Percentiles rank a stretch among this genome's conserved stretches.
Evolutionary conservation across 2,329 filamentous ascomycete species (phyloP).

Genomic region (Didymellaceae sp.): DNA sequence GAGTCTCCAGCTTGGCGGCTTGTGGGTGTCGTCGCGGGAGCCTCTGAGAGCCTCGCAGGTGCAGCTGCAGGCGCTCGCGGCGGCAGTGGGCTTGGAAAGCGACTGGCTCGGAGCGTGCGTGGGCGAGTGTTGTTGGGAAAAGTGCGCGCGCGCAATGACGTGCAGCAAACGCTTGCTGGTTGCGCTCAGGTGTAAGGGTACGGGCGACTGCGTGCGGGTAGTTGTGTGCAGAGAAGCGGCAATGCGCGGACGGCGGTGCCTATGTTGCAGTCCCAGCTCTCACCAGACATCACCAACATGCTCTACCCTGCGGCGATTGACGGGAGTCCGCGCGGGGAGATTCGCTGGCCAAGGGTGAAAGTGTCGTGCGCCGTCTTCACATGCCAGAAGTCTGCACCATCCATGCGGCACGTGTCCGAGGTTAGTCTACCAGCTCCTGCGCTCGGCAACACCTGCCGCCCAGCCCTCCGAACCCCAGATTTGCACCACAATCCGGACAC

Average conservation of each 20-base stretch:
- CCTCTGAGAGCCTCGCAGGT: no score
- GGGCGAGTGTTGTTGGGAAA: constrained; percentile 10
- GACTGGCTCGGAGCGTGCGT: background rate
- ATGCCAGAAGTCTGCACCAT: constrained; percentile 7
- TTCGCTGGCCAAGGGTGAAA: background rate
- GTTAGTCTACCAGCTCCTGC: no score
- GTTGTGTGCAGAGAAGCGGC: constrained; percentile 1
- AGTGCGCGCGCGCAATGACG: constrained; percentile 24
- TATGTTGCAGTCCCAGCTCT: constrained; percentile 20
- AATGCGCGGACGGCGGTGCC: constrained; percentile 13
- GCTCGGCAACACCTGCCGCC: constrained; percentile 6
- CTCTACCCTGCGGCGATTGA: constrained; percentile 9
- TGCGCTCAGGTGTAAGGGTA: background rate
- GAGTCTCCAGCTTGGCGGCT: constrained; percentile 39
- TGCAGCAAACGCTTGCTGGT: constrained; percentile 1
- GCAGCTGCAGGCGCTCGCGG: no score
- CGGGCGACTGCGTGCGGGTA: constrained; percentile 1
- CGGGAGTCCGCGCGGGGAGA: background rate
- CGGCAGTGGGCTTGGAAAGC: no score
- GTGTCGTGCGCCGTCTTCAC: constrained; percentile 10
- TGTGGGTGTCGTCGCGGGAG: background rate
- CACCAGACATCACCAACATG: constrained; percentile 19
- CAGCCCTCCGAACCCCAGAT: constrained; percentile 7
- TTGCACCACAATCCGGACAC: background rate
- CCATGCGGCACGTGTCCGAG: constrained; percentile 14